Percentiles rank a stretch among this genome's conserved stretches.
phyloP scores from a whole-genome alignment of 148 eudicot genomes.

The Fagopyrum esculentum region DNA sequence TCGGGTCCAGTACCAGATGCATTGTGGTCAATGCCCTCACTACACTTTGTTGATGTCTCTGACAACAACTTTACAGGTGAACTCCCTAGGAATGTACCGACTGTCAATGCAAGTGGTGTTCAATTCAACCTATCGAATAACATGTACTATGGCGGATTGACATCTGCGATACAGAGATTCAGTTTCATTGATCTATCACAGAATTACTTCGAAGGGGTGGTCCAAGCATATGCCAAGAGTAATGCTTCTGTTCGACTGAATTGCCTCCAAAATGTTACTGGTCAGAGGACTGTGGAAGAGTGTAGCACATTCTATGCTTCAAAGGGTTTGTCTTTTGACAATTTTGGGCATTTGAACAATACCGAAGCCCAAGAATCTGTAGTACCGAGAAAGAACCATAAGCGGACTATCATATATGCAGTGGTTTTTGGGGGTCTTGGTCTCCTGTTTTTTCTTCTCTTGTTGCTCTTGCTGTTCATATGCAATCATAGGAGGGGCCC shows the following conservation, averaged over 20 bases:
- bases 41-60: slow-evolving; percentile 67
- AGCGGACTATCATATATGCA: slow-evolving; percentile 47
- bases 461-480: slow-evolving; percentile 35
- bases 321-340: slow-evolving; percentile 54
- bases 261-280: slow-evolving; percentile 53
- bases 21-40: slow-evolving; percentile 53
- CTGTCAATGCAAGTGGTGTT: slow-evolving; percentile 33
- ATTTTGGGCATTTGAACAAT: slow-evolving; percentile 50
- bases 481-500: slow-evolving; percentile 42
- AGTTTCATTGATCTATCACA: slow-evolving; percentile 46
- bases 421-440: slow-evolving; percentile 66
- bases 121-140: slow-evolving; percentile 61
- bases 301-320: slow-evolving; percentile 60
- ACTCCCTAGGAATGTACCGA: slow-evolving; percentile 37
- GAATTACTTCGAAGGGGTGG: slow-evolving; percentile 66
- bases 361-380: slow-evolving; percentile 21
- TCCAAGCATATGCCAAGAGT: slow-evolving; percentile 33
- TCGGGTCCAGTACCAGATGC: slow-evolving; percentile 52
- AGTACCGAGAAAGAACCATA: slow-evolving; percentile 29
- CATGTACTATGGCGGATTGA: slow-evolving; percentile 54
- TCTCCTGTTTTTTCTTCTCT: slow-evolving; percentile 36
- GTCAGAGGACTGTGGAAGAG: slow-evolving; percentile 42
- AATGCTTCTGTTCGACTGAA: slow-evolving; percentile 38
- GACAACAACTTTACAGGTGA: slow-evolving; percentile 60
- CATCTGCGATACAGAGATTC: slow-evolving; percentile 40